Conservation (phyloP, 768 basidiomycete species). For the Tricholoma furcatifolium region DNA sequence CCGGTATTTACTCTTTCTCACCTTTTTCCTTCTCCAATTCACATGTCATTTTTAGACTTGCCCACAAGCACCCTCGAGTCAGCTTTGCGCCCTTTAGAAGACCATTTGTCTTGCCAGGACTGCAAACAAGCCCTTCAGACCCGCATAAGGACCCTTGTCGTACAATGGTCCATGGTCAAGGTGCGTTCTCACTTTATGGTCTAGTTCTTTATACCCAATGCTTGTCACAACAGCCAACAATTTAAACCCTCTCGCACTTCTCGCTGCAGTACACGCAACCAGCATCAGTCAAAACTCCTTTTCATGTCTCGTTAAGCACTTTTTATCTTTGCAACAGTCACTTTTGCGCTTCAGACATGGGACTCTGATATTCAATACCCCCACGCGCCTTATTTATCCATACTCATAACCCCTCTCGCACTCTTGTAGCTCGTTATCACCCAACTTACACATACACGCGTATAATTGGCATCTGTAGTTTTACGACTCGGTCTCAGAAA, state of each 20-base stretch:
- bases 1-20: conserved; percentile 45
- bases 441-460: conserved; percentile 3
- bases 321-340: too few species aligned
- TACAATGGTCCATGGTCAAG: conserved; percentile 82
- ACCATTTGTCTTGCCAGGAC: conserved; percentile 68
- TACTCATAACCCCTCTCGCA: not conserved
- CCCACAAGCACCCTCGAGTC: conserved; percentile 72
- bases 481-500: not conserved
- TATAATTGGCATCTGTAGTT: conserved; percentile 1
- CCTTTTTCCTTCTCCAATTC: not conserved
- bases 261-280: too few species aligned
- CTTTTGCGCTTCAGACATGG: too few species aligned
- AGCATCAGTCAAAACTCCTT: not conserved
- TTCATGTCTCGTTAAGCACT: not conserved
- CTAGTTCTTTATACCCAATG: not conserved
- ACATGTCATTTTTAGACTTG: conserved; percentile 48
- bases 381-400: not conserved
- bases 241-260: conserved; percentile 31
- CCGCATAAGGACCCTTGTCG: conserved; percentile 63
- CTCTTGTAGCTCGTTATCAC: not conserved
- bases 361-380: not conserved
- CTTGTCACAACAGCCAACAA: conserved; percentile 19
- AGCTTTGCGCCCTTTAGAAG: conserved; percentile 65
- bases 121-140: conserved; percentile 63
- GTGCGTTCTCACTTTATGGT: conserved; percentile 31